These are phyloP conservation scores for Plenodomus biglobosus DNA, from an alignment of 2,329 filamentous ascomycete species.

Conservation along the genomic window DNA sequence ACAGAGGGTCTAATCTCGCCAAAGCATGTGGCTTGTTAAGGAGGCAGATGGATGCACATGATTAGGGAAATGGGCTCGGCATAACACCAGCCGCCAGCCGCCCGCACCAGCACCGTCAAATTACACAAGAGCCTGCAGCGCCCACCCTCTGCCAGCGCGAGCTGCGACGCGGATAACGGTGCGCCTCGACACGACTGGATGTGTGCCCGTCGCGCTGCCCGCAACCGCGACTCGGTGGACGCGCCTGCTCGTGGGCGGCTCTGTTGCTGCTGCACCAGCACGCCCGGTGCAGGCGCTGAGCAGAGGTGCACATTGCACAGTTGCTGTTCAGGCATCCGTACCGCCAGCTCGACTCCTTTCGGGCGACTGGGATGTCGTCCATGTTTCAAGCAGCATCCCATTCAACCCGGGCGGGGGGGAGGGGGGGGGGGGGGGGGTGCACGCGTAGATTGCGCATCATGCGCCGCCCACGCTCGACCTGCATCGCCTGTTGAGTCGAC, in stretches of 20 bases:
- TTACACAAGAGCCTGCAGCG: slow-evolving; percentile 7
- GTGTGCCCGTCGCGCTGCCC: background rate
- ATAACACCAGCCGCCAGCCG: slow-evolving; percentile 8
- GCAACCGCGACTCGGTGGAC: background rate
- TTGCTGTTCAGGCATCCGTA: too few species aligned
- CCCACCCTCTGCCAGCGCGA: slow-evolving; percentile 12
- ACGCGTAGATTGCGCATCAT: slow-evolving; percentile 35
- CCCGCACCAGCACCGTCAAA: slow-evolving; percentile 7
- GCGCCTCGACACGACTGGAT: background rate
- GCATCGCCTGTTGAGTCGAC: too few species aligned
- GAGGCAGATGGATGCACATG: slow-evolving; percentile 22
- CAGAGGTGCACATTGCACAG: background rate
- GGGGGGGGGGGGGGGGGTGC: too few species aligned
- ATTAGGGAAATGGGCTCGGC: slow-evolving; percentile 14
- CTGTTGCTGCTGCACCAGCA: background rate
- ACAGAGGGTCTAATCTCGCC: slow-evolving; percentile 17
- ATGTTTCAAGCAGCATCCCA: slow-evolving; percentile 27
- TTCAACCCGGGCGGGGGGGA: too few species aligned
- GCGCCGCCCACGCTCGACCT: slow-evolving; percentile 12
- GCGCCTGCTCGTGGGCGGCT: slow-evolving; percentile 7
- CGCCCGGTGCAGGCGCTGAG: background rate
- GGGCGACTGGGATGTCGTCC: slow-evolving; percentile 2
- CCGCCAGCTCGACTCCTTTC: background rate
- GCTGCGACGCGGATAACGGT: background rate
- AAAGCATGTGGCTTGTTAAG: slow-evolving; percentile 16